Evolutionary conservation across 495 filamentous ascomycete genomes (phyloP).

Genomic region (Aspergillus haitiensis): DNA sequence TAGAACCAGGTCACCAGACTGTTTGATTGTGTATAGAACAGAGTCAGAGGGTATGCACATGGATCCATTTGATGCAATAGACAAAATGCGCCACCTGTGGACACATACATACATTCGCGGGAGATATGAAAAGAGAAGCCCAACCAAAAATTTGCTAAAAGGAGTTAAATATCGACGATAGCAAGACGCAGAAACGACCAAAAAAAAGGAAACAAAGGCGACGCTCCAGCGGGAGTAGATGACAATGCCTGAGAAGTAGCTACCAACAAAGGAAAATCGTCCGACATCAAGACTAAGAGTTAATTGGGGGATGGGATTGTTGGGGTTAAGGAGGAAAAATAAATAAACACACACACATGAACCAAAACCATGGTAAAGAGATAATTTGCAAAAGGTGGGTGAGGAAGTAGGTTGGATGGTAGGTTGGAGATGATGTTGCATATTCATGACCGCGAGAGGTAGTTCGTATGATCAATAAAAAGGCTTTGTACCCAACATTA

Average conservation of each 20-base stretch:
- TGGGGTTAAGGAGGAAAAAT: conserved; percentile 15
- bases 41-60: conserved; percentile 20
- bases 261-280: conserved; percentile 41
- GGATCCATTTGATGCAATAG: conserved; percentile 24
- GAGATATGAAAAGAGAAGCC: conserved; percentile 10
- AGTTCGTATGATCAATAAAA: conserved; percentile 32
- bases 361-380: too few species aligned
- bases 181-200: conserved; percentile 16
- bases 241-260: conserved; percentile 23
- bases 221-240: conserved; percentile 20
- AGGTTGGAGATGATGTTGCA: conserved; percentile 18
- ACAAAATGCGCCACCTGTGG: conserved; percentile 16
- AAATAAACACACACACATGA: conserved; percentile 10
- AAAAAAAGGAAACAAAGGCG: conserved; percentile 8
- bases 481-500: conserved; percentile 22
- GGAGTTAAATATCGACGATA: conserved; percentile 28
- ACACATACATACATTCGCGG: conserved; percentile 16
- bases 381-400: conserved; percentile 9
- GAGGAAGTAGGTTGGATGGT: conserved; percentile 21
- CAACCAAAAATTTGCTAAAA: conserved; percentile 20
- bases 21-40: conserved; percentile 11
- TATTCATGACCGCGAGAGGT: conserved; percentile 37
- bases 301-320: conserved; percentile 17
- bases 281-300: conserved; percentile 25
- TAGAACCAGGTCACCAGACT: conserved; percentile 10